A percentile compares a stretch with the other conserved stretches of the same genome.
These are phyloP conservation scores for Tetracentron sinense DNA, from an alignment of 164 flowering plant species.

Conservation along the genomic window DNA sequence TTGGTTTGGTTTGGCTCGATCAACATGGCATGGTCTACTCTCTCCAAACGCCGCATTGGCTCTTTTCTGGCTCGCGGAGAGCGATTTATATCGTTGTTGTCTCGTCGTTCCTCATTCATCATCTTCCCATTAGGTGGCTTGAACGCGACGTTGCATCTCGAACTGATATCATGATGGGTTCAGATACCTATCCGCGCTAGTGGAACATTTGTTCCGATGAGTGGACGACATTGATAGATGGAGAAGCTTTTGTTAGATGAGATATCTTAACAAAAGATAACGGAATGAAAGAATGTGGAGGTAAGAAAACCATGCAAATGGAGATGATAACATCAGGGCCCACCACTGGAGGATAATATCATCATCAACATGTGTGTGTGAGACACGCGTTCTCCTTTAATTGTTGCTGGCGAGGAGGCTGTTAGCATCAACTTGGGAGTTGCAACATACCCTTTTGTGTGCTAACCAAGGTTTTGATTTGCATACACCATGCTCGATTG, in stretches of 20 bases:
- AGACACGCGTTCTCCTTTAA: too few species aligned
- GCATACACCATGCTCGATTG: too few species aligned
- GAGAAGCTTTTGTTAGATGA: slow-evolving; percentile 1
- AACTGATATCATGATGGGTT: slow-evolving; percentile 19
- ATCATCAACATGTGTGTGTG: too few species aligned
- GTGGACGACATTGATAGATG: slow-evolving; percentile 28
- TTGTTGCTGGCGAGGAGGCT: too few species aligned
- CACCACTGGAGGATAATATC: slow-evolving; percentile 13
- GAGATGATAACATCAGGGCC: slow-evolving; percentile 10
- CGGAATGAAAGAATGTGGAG: slow-evolving; percentile 17
- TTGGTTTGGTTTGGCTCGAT: too few species aligned
- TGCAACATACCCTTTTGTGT: too few species aligned
- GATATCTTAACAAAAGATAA: slow-evolving; percentile 21
- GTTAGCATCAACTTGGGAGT: too few species aligned
- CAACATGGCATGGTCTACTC: too few species aligned
- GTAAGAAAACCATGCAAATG: slow-evolving; percentile 9
- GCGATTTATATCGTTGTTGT: too few species aligned
- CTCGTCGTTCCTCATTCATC: slow-evolving; percentile 38
- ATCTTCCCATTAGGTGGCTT: slow-evolving; percentile 47
- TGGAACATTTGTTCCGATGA: slow-evolving; percentile 15
- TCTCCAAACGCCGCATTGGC: too few species aligned
- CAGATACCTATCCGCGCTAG: too few species aligned
- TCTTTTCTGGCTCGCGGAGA: slow-evolving; percentile 4
- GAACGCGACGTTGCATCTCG: slow-evolving; percentile 31
- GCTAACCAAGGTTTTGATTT: too few species aligned